Conservation (phyloP, 2,329 filamentous ascomycete species). For the Paraconiothyrium brasiliense region DNA sequence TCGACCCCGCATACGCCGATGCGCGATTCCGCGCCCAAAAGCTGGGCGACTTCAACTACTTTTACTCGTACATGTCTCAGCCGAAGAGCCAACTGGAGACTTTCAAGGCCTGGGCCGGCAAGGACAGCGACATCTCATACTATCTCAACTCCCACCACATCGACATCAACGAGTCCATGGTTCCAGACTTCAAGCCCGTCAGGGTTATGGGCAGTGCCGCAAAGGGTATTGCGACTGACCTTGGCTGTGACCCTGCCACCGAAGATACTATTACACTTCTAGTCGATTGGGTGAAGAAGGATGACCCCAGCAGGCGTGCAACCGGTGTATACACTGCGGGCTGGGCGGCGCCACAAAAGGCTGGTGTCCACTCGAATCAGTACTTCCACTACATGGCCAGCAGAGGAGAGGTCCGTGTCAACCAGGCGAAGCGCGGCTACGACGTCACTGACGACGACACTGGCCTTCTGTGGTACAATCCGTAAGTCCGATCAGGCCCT, state of each 20-base stretch:
- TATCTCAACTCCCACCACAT: constrained; percentile 96
- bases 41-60: constrained; percentile 97
- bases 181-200: constrained; percentile 79
- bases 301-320: constrained; percentile 73
- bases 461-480: constrained; percentile 85
- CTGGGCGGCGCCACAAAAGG: constrained; percentile 92
- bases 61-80: constrained; percentile 96
- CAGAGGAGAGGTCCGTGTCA: constrained; percentile 84
- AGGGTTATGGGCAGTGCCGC: constrained; percentile 81
- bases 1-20: constrained; percentile 91
- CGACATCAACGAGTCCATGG: constrained; percentile 93
- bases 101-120: constrained; percentile 93
- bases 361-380: constrained; percentile 95
- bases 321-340: constrained; percentile 93
- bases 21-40: constrained; percentile 78
- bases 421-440: constrained; percentile 94
- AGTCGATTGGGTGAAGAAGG: constrained; percentile 84
- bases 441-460: constrained; percentile 86
- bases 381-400: constrained; percentile 94
- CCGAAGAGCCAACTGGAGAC: constrained; percentile 81
- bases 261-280: constrained; percentile 94
- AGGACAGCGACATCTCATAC: constrained; percentile 93
- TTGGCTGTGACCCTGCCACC: constrained; percentile 82
- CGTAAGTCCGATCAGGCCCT: constrained; percentile 57
- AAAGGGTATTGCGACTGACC: constrained; percentile 77